phyloP scores from a whole-genome alignment of 495 filamentous ascomycete species.

The Penicillium parvum region DNA sequence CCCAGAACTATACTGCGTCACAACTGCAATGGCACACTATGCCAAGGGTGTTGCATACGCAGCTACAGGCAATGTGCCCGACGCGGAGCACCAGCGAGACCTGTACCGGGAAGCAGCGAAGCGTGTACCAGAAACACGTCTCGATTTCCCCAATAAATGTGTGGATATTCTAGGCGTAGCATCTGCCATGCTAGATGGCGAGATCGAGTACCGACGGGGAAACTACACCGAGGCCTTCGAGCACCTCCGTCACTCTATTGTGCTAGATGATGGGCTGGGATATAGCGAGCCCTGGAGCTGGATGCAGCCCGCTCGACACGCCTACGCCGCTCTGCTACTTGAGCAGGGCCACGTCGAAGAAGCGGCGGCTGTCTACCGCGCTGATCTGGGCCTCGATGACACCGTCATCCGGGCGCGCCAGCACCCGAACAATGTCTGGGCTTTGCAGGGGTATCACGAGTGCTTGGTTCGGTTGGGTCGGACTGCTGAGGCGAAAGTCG shows the following conservation, averaged over 20 bases:
- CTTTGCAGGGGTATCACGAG: constrained; percentile 63
- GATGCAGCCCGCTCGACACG: constrained; percentile 67
- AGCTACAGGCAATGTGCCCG: constrained; percentile 41
- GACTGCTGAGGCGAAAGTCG: constrained; percentile 43
- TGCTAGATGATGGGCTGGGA: constrained; percentile 50
- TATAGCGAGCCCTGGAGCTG: constrained; percentile 68
- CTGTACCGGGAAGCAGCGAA: constrained; percentile 43
- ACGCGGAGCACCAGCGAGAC: constrained; percentile 40
- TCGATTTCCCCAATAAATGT: constrained; percentile 60
- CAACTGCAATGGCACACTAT: constrained; percentile 56
- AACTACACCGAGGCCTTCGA: constrained; percentile 51
- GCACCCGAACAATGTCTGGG: constrained; percentile 66
- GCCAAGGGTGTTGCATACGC: constrained; percentile 58
- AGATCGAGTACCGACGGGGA: constrained; percentile 57
- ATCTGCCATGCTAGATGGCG: constrained; percentile 60
- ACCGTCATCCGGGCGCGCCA: constrained; percentile 53
- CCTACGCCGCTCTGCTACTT: constrained; percentile 57
- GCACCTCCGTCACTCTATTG: constrained; percentile 48
- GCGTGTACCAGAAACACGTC: constrained; percentile 37
- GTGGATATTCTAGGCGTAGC: constrained; percentile 53
- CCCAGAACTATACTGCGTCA: constrained; percentile 51
- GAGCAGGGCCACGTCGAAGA: constrained; percentile 57
- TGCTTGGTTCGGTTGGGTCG: constrained; percentile 52
- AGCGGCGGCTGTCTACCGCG: constrained; percentile 51
- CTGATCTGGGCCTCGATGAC: constrained; percentile 56